These are phyloP conservation scores for Aethionema arabicum DNA, from an alignment of 345 rosid species.

Conservation along the genomic window DNA sequence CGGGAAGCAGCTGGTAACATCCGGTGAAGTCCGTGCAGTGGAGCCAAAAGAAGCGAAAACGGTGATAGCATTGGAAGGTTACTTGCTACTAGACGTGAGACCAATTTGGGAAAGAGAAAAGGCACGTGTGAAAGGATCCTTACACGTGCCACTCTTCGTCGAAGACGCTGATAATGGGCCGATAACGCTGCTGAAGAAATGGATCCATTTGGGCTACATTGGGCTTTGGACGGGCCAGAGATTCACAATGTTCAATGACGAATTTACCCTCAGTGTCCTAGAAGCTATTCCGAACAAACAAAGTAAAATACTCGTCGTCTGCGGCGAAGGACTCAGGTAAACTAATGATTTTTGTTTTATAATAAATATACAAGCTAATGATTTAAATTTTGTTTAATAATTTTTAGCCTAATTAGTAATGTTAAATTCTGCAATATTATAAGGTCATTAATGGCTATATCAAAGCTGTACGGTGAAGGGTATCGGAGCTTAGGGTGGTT, in stretches of 20 bases:
- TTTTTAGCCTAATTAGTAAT: too few species aligned
- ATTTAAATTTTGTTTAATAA: too few species aligned
- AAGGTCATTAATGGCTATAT: constrained; percentile 68
- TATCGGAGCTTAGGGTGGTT: constrained; percentile 79
- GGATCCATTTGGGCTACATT: constrained; percentile 91
- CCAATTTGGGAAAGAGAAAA: constrained; percentile 83
- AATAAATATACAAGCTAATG: too few species aligned
- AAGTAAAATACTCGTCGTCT: constrained; percentile 71
- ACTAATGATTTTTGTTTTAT: background rate
- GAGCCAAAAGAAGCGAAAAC: constrained; percentile 55
- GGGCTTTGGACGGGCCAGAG: constrained; percentile 95
- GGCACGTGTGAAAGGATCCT: constrained; percentile 69
- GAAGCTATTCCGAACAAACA: constrained; percentile 57
- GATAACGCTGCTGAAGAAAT: constrained; percentile 77
- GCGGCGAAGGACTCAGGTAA: constrained; percentile 95
- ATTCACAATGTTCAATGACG: constrained; percentile 64
- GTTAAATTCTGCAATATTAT: background rate
- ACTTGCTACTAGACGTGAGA: constrained; percentile 63
- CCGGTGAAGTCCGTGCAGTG: constrained; percentile 65
- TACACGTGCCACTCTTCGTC: constrained; percentile 78
- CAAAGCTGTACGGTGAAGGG: constrained; percentile 56
- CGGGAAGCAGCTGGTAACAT: constrained; percentile 49
- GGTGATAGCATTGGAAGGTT: constrained; percentile 54
- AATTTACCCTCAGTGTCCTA: constrained; percentile 55
- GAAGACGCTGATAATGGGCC: constrained; percentile 65